Evolutionary conservation across 345 rosid genomes (phyloP).

Genomic region (Eucalyptus regnans): DNA sequence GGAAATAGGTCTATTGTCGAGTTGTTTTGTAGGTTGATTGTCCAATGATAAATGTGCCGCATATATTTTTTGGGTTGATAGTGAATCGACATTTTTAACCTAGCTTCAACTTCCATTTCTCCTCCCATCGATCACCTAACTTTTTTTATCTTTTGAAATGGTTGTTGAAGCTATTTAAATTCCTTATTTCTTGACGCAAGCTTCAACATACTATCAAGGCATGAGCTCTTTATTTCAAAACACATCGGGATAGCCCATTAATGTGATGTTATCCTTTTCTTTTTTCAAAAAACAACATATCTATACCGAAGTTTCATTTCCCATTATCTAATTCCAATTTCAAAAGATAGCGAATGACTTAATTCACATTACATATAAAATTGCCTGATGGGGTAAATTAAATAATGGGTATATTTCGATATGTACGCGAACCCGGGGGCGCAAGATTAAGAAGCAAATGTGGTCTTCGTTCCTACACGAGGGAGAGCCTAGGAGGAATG

Average conservation of each 20-base stretch:
- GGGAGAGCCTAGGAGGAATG: neutral
- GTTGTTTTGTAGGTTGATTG: accelerated
- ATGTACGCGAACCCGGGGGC: accelerated
- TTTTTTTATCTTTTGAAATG: neutral
- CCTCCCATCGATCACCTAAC: neutral
- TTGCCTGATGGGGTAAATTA: accelerated
- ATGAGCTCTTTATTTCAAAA: neutral
- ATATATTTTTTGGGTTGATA: neutral
- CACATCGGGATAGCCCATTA: neutral
- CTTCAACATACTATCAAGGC: neutral
- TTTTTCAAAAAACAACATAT: neutral
- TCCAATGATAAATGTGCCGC: no score
- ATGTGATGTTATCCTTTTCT: neutral
- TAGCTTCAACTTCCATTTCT: neutral
- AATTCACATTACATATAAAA: neutral
- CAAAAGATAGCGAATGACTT: neutral
- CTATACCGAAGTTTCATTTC: accelerated
- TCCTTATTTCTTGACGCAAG: neutral
- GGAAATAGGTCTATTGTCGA: accelerated
- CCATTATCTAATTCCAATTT: neutral
- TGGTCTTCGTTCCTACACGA: neutral
- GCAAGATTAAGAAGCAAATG: neutral
- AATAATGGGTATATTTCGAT: neutral
- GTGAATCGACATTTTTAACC: accelerated
- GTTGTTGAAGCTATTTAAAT: neutral